phyloP scores from a whole-genome alignment of 768 basidiomycete genomes.

The Cantharellus anzutake region DNA sequence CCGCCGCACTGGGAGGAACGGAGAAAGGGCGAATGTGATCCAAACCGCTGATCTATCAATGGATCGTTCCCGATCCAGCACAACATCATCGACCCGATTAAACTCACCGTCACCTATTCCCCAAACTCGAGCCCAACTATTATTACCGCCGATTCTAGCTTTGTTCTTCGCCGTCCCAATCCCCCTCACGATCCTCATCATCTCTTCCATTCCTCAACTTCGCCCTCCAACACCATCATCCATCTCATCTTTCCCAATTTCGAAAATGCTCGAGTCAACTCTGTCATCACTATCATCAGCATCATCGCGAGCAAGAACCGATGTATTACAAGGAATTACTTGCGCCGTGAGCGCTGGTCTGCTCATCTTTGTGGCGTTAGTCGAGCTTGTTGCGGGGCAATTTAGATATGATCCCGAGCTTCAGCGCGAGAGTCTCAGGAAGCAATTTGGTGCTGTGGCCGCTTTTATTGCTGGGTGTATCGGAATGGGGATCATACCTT shows the following conservation, averaged over 20 bases:
- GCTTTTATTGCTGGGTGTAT: conserved; percentile 42
- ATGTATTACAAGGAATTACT: conserved; percentile 40
- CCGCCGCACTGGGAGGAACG: not conserved
- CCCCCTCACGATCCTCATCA: conserved; percentile 45
- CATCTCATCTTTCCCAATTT: conserved; percentile 1
- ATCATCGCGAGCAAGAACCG: not conserved
- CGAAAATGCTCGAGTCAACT: not conserved
- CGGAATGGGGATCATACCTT: conserved; percentile 27
- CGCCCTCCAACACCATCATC: conserved; percentile 11
- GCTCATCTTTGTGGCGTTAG: conserved; percentile 66
- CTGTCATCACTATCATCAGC: not conserved
- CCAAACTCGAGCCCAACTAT: not conserved
- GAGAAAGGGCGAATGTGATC: not conserved
- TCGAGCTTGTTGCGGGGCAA: conserved; percentile 77
- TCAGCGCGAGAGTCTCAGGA: conserved; percentile 11
- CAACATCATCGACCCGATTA: conserved; percentile 19
- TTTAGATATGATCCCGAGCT: conserved; percentile 53
- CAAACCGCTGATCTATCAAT: not conserved
- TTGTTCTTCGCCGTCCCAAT: conserved; percentile 38
- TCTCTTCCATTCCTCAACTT: conserved; percentile 26
- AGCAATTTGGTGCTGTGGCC: conserved; percentile 36
- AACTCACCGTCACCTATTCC: conserved; percentile 27
- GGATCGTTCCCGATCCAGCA: conserved; percentile 6
- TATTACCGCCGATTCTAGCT: conserved; percentile 12
- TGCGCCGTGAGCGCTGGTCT: conserved; percentile 67